phyloP scores from a whole-genome alignment of 1,284 basidiomycete species.

The Malassezia psittaci region DNA sequence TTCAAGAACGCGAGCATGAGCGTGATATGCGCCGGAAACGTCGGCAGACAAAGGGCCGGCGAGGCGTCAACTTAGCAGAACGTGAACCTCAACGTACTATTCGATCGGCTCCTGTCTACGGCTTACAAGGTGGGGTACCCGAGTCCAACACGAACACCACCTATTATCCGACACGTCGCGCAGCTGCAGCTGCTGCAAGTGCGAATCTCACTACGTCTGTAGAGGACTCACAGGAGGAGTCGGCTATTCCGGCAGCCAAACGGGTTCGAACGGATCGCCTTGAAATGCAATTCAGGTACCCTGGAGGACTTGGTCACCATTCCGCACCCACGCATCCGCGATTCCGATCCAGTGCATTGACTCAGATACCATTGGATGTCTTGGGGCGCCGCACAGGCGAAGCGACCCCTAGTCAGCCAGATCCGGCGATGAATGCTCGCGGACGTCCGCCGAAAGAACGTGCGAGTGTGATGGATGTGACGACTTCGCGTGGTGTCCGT shows the following conservation, averaged over 20 bases:
- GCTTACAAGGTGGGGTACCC: constrained; percentile 33
- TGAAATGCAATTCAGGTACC: constrained; percentile 36
- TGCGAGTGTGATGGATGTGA: neutral
- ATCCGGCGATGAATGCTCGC: neutral
- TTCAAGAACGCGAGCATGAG: constrained; percentile 84
- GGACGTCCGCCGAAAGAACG: constrained; percentile 4
- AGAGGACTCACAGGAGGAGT: constrained; percentile 14
- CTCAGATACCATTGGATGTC: neutral
- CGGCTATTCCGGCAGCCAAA: neutral
- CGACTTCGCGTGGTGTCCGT: constrained; percentile 11
- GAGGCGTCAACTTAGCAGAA: constrained; percentile 82
- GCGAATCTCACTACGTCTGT: constrained; percentile 20
- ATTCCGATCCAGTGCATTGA: neutral
- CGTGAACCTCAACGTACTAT: constrained; percentile 84
- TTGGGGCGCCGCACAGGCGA: neutral
- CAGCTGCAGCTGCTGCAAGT: constrained; percentile 32
- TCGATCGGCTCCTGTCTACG: constrained; percentile 51
- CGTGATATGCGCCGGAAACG: constrained; percentile 76
- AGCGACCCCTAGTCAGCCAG: neutral
- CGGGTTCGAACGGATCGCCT: constrained; percentile 17
- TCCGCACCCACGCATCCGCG: neutral
- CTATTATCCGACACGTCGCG: constrained; percentile 29
- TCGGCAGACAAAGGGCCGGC: constrained; percentile 72
- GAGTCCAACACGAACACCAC: constrained; percentile 16
- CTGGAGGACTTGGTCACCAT: constrained; percentile 33